These are phyloP conservation scores for Quercus suber DNA, from an alignment of 306 rosid species.

Conservation along the genomic window DNA sequence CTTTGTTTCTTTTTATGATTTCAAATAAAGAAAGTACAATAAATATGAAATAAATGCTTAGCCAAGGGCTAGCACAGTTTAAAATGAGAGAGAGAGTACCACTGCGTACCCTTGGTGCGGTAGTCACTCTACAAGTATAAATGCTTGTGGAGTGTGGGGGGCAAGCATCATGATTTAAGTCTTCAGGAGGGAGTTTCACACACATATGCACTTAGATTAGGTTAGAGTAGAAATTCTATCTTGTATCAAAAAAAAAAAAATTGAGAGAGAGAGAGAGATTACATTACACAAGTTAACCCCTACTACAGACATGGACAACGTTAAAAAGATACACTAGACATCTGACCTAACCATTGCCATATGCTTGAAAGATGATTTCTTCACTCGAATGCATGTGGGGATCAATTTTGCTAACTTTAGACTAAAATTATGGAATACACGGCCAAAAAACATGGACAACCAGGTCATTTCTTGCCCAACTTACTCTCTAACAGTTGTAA, in stretches of 20 bases:
- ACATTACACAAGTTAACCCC: conserved; percentile 24
- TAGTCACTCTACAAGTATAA: too few relatives aligned
- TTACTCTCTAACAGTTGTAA: background rate
- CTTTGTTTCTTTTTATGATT: conserved; percentile 32
- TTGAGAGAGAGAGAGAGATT: background rate
- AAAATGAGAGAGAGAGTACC: conserved; percentile 1
- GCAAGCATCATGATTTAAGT: too few relatives aligned
- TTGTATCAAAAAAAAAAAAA: too few relatives aligned
- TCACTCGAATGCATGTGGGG: conserved; percentile 14
- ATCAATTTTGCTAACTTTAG: background rate
- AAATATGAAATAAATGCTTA: conserved; percentile 36
- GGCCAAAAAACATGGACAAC: background rate
- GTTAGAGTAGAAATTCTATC: too few relatives aligned
- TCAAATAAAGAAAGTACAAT: conserved; percentile 28
- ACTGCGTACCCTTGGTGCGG: too few relatives aligned
- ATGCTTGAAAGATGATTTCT: conserved; percentile 24
- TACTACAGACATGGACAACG: conserved; percentile 14
- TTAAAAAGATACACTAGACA: conserved; percentile 19
- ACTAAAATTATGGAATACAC: too few relatives aligned
- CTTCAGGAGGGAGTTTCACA: too few relatives aligned
- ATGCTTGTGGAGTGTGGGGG: too few relatives aligned
- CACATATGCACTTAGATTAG: too few relatives aligned
- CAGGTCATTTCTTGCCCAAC: background rate
- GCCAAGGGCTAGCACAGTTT: conserved; percentile 30
- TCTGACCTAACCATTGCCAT: conserved; percentile 31